Evolutionary conservation across 495 filamentous ascomycete genomes (phyloP).

Genomic region (Neurospora sp.): DNA sequence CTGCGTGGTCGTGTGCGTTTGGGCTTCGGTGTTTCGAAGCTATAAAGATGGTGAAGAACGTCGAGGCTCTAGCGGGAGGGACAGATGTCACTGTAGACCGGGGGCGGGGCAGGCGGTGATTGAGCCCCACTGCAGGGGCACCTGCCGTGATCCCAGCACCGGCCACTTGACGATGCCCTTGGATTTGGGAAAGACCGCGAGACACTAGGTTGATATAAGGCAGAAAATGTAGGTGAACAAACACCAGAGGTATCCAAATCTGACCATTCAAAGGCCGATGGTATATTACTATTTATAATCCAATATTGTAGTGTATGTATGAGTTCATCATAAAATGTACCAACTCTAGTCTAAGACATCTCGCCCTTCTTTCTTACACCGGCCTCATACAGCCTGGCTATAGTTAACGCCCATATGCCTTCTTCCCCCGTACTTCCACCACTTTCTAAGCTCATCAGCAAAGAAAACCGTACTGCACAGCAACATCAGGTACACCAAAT

Average conservation of each 20-base stretch:
- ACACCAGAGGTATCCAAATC: not conserved
- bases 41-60: not conserved
- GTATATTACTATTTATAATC: not conserved
- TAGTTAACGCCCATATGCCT: constrained; percentile 31
- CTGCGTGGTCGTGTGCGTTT: not conserved
- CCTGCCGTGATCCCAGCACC: not conserved
- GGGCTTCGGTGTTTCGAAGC: not conserved
- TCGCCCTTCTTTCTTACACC: not conserved
- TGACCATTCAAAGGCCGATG: not conserved
- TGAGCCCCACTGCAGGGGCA: not conserved
- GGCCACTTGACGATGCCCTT: not conserved
- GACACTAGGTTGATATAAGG: not conserved
- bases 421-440: constrained; percentile 39
- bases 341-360: not conserved
- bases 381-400: constrained; percentile 38
- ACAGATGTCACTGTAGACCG: not conserved
- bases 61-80: not conserved
- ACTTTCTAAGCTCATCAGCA: constrained; percentile 89
- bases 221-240: not conserved
- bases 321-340: not conserved
- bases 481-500: constrained; percentile 59
- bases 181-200: not conserved
- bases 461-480: constrained; percentile 87
- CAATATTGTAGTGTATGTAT: not conserved
- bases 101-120: not conserved